phyloP scores from a whole-genome alignment of 2,329 filamentous ascomycete genomes.

The Colletotrichum neosansevieriae region DNA sequence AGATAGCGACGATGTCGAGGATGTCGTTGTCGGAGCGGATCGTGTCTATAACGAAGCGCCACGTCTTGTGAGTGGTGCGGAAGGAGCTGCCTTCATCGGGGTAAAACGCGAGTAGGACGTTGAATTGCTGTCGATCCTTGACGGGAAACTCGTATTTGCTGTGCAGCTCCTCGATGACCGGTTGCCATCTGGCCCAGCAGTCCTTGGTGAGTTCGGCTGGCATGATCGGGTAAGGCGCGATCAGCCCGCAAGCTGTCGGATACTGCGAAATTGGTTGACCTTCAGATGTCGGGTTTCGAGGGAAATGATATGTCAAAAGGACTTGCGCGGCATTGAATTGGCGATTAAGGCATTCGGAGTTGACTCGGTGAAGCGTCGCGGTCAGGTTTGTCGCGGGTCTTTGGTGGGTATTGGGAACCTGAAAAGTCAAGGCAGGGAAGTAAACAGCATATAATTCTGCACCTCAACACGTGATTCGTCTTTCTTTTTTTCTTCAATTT shows the following conservation, averaged over 20 bases:
- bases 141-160: neutral
- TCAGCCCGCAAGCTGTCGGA: too few relatives aligned
- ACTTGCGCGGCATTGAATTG: too few relatives aligned
- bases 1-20: neutral
- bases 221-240: neutral
- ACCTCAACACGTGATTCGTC: too few relatives aligned
- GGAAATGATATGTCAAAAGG: too few relatives aligned
- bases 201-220: neutral
- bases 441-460: too few relatives aligned
- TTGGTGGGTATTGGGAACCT: too few relatives aligned
- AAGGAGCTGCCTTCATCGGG: neutral
- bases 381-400: too few relatives aligned
- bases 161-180: neutral
- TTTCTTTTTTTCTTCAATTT: too few relatives aligned
- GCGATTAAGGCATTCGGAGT: too few relatives aligned
- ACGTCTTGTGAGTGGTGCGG: neutral
- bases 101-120: neutral
- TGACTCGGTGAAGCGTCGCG: too few relatives aligned
- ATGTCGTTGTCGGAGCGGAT: neutral
- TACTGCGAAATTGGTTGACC: neutral
- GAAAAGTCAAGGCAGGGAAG: too few relatives aligned
- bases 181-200: neutral
- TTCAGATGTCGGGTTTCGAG: too few relatives aligned
- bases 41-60: neutral
- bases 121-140: neutral